Conservation (phyloP, 2,329 filamentous ascomycete species). For the Hymenoscyphus repandus region DNA sequence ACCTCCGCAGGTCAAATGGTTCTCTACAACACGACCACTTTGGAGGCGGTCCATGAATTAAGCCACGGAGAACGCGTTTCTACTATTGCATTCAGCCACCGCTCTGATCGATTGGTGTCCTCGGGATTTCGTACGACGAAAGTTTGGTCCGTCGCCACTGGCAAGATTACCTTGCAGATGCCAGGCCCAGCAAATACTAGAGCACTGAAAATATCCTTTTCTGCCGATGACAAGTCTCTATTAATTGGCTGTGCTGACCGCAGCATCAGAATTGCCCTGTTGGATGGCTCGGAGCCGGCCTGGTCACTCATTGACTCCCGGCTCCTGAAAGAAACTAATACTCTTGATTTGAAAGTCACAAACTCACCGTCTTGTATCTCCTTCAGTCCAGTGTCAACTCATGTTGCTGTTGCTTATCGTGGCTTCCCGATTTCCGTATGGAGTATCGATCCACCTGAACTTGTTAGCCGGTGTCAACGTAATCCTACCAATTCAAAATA, state of each 20-base stretch:
- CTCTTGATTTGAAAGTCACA: background rate
- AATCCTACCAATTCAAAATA: background rate
- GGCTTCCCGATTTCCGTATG: constrained; percentile 19
- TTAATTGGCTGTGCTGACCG: background rate
- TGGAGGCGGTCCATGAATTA: constrained; percentile 4
- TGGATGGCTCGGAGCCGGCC: background rate
- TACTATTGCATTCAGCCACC: constrained; percentile 10
- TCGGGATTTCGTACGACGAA: constrained; percentile 13
- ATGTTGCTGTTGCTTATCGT: constrained; percentile 17
- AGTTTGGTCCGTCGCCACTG: constrained; percentile 11
- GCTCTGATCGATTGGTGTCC: background rate
- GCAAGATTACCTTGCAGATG: constrained; percentile 1
- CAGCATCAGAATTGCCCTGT: background rate
- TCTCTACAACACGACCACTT: constrained; percentile 10
- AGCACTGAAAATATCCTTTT: constrained; percentile 7
- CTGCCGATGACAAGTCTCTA: background rate
- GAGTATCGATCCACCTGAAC: constrained; percentile 4
- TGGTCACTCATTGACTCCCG: background rate
- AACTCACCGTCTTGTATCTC: constrained; percentile 10
- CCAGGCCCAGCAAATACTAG: constrained; percentile 2
- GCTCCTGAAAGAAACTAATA: background rate
- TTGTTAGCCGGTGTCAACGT: constrained; percentile 9
- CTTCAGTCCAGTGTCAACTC: constrained; percentile 15
- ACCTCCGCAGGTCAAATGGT: constrained; percentile 3
- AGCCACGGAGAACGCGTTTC: constrained; percentile 11